phyloP scores from a whole-genome alignment of 495 filamentous ascomycete genomes.

The Penicillium parvum region DNA sequence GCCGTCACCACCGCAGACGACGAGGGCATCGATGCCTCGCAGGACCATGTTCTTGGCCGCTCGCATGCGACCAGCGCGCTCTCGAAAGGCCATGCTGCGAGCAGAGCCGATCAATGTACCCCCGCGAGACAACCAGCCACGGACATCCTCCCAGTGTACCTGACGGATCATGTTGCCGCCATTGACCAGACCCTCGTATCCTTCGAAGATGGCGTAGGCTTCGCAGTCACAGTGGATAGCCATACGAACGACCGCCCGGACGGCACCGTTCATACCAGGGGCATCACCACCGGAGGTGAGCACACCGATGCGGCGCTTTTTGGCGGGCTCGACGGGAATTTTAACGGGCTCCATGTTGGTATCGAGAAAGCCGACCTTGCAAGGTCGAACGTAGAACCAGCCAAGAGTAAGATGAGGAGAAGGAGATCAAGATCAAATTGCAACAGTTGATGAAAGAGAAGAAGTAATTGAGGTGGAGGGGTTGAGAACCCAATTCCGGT shows the following conservation, averaged over 20 bases:
- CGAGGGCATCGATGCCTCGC: conserved; percentile 90
- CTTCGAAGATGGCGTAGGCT: conserved; percentile 86
- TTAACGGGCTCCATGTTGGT: conserved; percentile 33
- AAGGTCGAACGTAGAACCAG: conserved; percentile 11
- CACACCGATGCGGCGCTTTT: conserved; percentile 81
- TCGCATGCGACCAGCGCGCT: conserved; percentile 72
- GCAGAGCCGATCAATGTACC: conserved; percentile 97
- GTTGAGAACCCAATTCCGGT: conserved; percentile 37
- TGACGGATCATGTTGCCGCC: conserved; percentile 83
- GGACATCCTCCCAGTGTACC: conserved; percentile 91
- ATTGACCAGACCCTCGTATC: conserved; percentile 91
- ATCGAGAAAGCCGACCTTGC: conserved; percentile 13
- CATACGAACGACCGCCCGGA: conserved; percentile 91
- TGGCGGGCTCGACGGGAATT: conserved; percentile 35
- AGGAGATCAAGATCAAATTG: conserved; percentile 1
- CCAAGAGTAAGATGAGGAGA: conserved; percentile 6
- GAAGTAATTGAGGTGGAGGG: conserved; percentile 22
- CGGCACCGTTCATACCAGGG: conserved; percentile 95
- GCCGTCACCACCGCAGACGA: conserved; percentile 97
- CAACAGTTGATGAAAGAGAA: conserved; percentile 8
- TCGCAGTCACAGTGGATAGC: conserved; percentile 82
- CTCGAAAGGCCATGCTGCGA: conserved; percentile 81
- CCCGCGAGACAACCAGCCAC: conserved; percentile 89
- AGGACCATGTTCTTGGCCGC: conserved; percentile 92
- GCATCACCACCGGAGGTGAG: conserved; percentile 98